These are phyloP conservation scores for Zygoascus flipseniorum DNA, from an alignment of 805 yeast species.

Conservation along the genomic window DNA sequence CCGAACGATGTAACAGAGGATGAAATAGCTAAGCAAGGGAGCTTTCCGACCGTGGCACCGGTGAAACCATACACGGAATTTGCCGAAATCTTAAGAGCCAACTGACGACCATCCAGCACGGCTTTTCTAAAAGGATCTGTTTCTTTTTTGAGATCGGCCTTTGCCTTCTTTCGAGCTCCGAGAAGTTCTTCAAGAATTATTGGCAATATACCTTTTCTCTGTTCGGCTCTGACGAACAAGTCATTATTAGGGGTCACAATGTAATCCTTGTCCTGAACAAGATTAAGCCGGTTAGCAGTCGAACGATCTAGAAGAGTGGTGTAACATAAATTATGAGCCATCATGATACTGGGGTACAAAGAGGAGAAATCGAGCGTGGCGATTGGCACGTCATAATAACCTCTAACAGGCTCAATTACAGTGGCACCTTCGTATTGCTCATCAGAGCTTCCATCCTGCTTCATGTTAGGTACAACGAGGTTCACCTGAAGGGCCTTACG, in stretches of 20 bases:
- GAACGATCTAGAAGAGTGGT: constrained; percentile 72
- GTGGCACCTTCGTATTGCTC: constrained; percentile 98
- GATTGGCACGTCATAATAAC: constrained; percentile 93
- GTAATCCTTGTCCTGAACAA: constrained; percentile 70
- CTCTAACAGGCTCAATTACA: constrained; percentile 92
- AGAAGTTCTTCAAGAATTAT: constrained; percentile 83
- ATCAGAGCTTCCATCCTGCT: constrained; percentile 68
- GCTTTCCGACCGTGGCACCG: constrained; percentile 95
- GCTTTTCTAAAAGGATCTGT: constrained; percentile 90
- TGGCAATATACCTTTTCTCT: constrained; percentile 82
- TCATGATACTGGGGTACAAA: constrained; percentile 95
- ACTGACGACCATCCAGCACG: constrained; percentile 93
- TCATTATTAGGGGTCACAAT: constrained; percentile 88
- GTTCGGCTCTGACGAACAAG: constrained; percentile 62
- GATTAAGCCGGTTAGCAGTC: constrained; percentile 53
- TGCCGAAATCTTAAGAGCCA: constrained; percentile 93
- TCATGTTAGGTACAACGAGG: constrained; percentile 85
- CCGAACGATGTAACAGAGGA: constrained; percentile 95
- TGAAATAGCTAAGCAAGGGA: constrained; percentile 94
- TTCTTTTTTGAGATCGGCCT: constrained; percentile 80
- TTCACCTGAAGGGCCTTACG: constrained; percentile 84
- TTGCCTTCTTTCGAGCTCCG: constrained; percentile 88
- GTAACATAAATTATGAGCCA: constrained; percentile 97
- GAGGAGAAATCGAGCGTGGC: constrained; percentile 98
- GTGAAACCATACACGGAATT: constrained; percentile 98